These are phyloP conservation scores for Boletus patriciae DNA, from an alignment of 768 basidiomycete species.

Conservation along the genomic window DNA sequence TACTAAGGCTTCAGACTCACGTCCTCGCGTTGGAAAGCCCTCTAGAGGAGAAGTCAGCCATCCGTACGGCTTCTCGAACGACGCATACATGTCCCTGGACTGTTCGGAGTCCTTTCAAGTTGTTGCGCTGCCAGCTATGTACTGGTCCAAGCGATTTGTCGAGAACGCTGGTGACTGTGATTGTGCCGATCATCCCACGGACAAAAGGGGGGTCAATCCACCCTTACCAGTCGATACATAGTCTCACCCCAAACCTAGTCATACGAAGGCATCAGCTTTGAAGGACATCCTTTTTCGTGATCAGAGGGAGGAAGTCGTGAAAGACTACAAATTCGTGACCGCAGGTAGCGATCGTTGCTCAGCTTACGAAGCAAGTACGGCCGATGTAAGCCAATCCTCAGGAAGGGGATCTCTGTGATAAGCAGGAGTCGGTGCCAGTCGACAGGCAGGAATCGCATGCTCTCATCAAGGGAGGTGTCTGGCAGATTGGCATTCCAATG, in stretches of 20 bases:
- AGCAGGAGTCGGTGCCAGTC: constrained; percentile 88
- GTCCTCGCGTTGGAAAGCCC: no score
- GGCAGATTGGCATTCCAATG: no score
- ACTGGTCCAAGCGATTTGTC: no score
- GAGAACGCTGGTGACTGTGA: no score
- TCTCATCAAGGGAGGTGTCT: constrained; percentile 74
- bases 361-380: constrained; percentile 81
- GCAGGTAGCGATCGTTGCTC: constrained; percentile 74
- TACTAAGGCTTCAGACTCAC: no score
- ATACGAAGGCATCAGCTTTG: constrained; percentile 44
- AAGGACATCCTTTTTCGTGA: constrained; percentile 66
- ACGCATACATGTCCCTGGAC: no score
- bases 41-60: no score
- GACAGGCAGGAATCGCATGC: constrained; percentile 65
- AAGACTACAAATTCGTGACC: constrained; percentile 72
- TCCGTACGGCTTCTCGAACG: no score
- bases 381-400: constrained; percentile 80
- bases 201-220: neutral
- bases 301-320: constrained; percentile 45
- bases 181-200: no score
- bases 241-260: constrained; percentile 41
- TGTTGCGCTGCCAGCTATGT: no score
- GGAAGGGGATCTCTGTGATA: constrained; percentile 85
- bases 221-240: constrained; percentile 28
- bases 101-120: no score